Evolutionary conservation across 805 yeast genomes (phyloP), one percentile per base, ranked within the genome.

Genomic region (Wickerhamiella bombiphila): DNA sequence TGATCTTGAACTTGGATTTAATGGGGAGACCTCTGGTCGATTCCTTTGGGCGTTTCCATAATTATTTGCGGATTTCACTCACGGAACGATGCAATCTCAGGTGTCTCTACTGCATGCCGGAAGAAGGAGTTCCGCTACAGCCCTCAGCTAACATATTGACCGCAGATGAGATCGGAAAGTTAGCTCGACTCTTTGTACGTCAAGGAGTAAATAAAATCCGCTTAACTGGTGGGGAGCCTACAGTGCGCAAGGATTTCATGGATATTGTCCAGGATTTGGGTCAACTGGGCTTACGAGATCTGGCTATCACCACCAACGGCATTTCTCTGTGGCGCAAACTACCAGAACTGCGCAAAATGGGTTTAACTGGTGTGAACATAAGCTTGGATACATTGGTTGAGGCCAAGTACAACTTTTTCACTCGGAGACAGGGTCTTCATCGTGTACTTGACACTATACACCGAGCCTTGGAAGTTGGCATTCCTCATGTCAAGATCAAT

Each of bases 221-320:
- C 34, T 53, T 70, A 13, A 70, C 75, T 0, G 75, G 75, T 7
- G 75, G 75, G 13, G 75, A 70, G 48, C 75, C 75, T 0, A 67
- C 73, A 0, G 70, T 70, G 5, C 51, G 75, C 16, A 63, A 59
- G 39, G 75, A 70, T 43, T 60, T 70, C 25, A 56, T 69, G 32
- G 66, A 61, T 3, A 51, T 70, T 4, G 68, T 68, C 6, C 42
- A 45, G 22, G 50, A 55, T 22, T 46, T 70, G 24, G 59, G 66
- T 30, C 35, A 45, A 20, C 44, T 69, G 2, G 73, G 70, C 0
- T 49, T 69, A 7, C 48, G 65, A 25, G 72, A 69, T 39, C 56
- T 70, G 4, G 69, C 73, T 26, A 58, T 69, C 31, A 70, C 75
- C 1, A 64, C 70, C 3, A 70, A 70, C 45, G 75, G 74, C 0